Base-by-base conservation (phyloP, 2,329 filamentous ascomycete species). In the Trichophyton rubrum region DNA sequence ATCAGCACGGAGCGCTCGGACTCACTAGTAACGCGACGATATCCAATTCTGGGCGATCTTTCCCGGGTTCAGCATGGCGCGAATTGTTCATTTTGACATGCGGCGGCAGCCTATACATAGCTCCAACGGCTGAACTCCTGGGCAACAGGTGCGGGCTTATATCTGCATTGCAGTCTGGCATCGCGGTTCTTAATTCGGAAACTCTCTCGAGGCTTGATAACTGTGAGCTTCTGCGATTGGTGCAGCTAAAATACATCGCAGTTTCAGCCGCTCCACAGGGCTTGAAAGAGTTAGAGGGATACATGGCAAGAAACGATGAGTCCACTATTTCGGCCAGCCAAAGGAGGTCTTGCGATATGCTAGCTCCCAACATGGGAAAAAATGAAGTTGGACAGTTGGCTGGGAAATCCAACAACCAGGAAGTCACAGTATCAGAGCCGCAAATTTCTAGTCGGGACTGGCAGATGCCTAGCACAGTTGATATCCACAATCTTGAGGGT, bases 31-130 rank as follows among this genome's bases (percentile, higher is more conserved):
- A 77, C 0, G 85, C 83, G 2, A 77, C 85, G 2, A 82, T 86
- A 9, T 79, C 85, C 13, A 80, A 83, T 62, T 77, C 82, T 61
- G 41, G 43, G 40, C 59, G 60, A 59, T 62, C 60, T 43, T 41
- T 60, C 22, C 62, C 61, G 33, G 45, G 60, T 40, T 55, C 56
- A 20, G 92, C 88, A 0, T 85, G 95, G 3, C 93, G 95, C 70
- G 90, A 95, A 70, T 90, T 91, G 4, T 93, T 95, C 13, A 80
- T 83, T 0, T 72, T 85, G 3, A 72, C 77, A 1, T 73, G 79
- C 33, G 83, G 84, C 4, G 83, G 80, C 0, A 84, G 80, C 49
- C 75, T 86, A 6, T 85, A 83, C 61, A 76, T 85, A 1, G 82
- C 83, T 0, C 77, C 78, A 0, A 71, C 78, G 0, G 67, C 74